Base-by-base conservation (phyloP, 768 basidiomycete genomes). In the Collybiopsis luxurians region DNA sequence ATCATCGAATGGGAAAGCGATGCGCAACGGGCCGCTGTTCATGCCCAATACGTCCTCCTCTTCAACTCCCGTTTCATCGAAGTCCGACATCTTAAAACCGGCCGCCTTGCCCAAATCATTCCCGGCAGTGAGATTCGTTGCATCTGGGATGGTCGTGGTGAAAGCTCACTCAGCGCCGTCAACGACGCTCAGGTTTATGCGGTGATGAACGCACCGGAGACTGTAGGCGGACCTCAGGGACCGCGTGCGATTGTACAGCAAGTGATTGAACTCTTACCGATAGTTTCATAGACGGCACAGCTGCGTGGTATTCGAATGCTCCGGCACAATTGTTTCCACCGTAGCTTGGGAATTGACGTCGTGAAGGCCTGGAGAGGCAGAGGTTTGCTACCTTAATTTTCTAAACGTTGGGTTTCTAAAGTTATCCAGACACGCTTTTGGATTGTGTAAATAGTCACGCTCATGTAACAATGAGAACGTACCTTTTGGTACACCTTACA, bases 1-100 rank as follows among this genome's bases (percentile, higher is more conserved):
- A 85, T 86, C 3, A 89, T 97, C 55, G 95, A 98, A 69, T 98
- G 94, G 93, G 95, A 98, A 69, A 92, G 94, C 17, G 88, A 83
- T 0, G 92, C 92, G 0, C 91, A 95, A 61, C 86, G 85, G 28
- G 92, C 92, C 23, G 92, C 93, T 1, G 86, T 92, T 74, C 94
- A 95, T 67, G 83, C 87, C 44, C 95, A 94, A 1, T 94, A 95
- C 65, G 77, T 98, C 46, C 78, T 95, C 42, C 82, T 95, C 47
- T 92, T 96, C 67, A 92, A 95, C 67, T 79, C 84, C 9, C 87
- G 90, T 2, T 95, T 97, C 74, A 90, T 97, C 63, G 94, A 97
- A 71, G 82, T 97, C 39, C 85, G 94, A 24, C 89, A 94, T 68
- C 81, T 92, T 60, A 82, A 86, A 61, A 90, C 86, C 0, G 90